Percentiles rank a stretch among this genome's conserved stretches.
Conservation (phyloP, 2,329 filamentous ascomycete genomes). For the Botrytis galanthina region DNA sequence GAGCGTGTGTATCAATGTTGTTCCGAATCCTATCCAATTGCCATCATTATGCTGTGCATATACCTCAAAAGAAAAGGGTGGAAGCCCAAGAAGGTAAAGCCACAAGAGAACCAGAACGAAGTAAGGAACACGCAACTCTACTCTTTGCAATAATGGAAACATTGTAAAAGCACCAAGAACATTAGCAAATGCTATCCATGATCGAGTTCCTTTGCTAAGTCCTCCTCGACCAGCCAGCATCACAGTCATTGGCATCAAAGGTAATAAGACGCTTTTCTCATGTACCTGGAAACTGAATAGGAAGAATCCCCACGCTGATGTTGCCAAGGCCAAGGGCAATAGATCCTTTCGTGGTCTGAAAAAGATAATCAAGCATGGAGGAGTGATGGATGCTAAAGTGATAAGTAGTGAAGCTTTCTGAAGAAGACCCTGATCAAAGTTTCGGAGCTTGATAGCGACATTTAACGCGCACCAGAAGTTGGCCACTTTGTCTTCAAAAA, state of each 20-base stretch:
- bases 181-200: constrained; percentile 97
- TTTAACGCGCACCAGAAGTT: constrained; percentile 97
- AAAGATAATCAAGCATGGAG: constrained; percentile 78
- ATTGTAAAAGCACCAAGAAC: constrained; percentile 87
- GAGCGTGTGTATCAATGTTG: constrained; percentile 64
- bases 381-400: constrained; percentile 73
- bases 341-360: constrained; percentile 73
- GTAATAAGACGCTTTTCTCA: constrained; percentile 93
- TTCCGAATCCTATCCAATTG: constrained; percentile 54
- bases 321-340: constrained; percentile 75
- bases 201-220: constrained; percentile 69
- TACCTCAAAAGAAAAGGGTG: constrained; percentile 68
- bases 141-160: constrained; percentile 84
- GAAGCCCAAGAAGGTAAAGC: constrained; percentile 86
- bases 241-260: constrained; percentile 88
- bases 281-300: constrained; percentile 97
- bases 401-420: constrained; percentile 72
- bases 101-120: constrained; percentile 80
- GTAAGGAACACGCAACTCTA: constrained; percentile 82
- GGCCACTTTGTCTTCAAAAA: constrained; percentile 98
- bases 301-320: constrained; percentile 95
- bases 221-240: constrained; percentile 77
- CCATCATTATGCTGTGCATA: constrained; percentile 58
- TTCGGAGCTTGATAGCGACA: constrained; percentile 80
- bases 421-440: constrained; percentile 68